phyloP scores from a whole-genome alignment of 208 protist genomes.

The Porcisia deanei region DNA sequence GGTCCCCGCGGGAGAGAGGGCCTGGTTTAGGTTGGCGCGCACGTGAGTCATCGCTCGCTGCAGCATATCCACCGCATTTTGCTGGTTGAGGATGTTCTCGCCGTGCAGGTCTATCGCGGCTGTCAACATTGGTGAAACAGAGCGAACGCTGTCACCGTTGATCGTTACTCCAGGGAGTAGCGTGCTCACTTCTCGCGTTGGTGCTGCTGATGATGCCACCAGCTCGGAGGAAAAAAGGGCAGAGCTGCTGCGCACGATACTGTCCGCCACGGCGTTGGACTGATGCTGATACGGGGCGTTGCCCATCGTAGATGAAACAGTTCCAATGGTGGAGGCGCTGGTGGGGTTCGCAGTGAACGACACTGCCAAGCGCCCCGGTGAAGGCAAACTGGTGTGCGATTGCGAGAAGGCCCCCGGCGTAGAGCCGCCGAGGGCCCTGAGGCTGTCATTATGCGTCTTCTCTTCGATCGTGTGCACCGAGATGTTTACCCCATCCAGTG shows the following conservation, averaged over 20 bases:
- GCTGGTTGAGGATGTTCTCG: neutral
- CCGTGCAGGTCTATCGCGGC: neutral
- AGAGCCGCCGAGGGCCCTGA: neutral
- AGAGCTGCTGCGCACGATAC: conserved; percentile 25
- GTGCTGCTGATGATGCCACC: too few relatives aligned
- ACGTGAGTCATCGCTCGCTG: conserved; percentile 29
- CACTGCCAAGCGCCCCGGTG: conserved; percentile 5
- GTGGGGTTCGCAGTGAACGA: conserved; percentile 15
- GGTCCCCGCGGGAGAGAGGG: neutral
- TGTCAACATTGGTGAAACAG: neutral
- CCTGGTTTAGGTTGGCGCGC: conserved; percentile 6
- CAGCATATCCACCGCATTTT: conserved; percentile 26
- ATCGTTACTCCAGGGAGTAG: neutral
- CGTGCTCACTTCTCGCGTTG: neutral
- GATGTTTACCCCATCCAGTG: neutral
- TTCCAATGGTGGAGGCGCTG: conserved; percentile 4
- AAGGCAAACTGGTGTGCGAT: neutral
- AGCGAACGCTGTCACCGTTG: neutral
- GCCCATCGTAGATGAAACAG: neutral
- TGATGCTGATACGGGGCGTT: conserved; percentile 2
- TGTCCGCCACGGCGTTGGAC: conserved; percentile 23
- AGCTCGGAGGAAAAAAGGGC: conserved; percentile 11
- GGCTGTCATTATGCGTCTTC: neutral
- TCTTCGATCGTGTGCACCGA: neutral
- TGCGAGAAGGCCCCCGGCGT: neutral